Base-by-base conservation (phyloP, 2,329 filamentous ascomycete genomes). In the Aspergillus pseudonomiae region DNA sequence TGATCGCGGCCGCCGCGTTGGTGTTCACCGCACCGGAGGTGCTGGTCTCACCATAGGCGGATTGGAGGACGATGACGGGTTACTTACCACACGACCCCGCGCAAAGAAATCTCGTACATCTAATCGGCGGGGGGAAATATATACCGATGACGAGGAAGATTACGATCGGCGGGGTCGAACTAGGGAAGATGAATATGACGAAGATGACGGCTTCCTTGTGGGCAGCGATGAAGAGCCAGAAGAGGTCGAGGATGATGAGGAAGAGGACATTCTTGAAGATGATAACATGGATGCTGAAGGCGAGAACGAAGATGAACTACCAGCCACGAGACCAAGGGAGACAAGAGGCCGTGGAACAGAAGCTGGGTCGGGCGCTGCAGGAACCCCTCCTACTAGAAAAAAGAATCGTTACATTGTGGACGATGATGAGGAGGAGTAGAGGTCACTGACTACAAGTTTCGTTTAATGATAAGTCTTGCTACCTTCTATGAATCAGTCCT, bases 101-200 rank as follows among this genome's bases (percentile, higher is more conserved):
- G 73, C 72, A 59, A 73, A 74, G 62, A 78, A 77, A 65, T 71
- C 74, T 46, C 76, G 77, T 57, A 77, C 73, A 54, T 69, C 77
- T 14, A 81, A 82, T 65, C 77, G 81, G 45, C 79, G 79, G 39
- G 81, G 81, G 28, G 81, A 83, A 64, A 80, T 83, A 61, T 81
- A 83, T 66, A 80, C 78, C 1, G 81, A 83, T 60, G 81, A 83
- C 32, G 82, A 83, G 67, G 80, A 82, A 57, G 81, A 83, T 10
- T 82, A 79, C 61, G 75, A 77, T 32, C 77, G 79, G 30, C 76
- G 80, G 48, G 75, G 78, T 4, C 77, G 80, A 28, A 81, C 76
- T 78, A 89, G 91, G 75, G 88, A 93, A 76, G 90, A 96, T 78
- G 89, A 94, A 71, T 94, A 94, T 72, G 91, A 94, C 74, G 90